Base-by-base conservation (phyloP, 2,329 filamentous ascomycete species). In the Penicillium capsulatum region DNA sequence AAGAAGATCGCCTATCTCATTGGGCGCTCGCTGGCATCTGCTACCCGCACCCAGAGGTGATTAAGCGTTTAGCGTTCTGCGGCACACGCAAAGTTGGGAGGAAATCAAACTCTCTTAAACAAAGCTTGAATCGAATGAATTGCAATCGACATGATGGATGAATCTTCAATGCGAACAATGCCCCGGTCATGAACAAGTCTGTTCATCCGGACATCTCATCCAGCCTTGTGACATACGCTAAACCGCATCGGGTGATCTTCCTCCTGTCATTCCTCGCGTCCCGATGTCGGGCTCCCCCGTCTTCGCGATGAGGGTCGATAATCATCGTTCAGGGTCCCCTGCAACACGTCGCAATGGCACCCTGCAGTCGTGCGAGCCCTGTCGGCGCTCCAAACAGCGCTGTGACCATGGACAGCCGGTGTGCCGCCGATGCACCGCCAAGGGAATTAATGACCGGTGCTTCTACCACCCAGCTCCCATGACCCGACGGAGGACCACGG, bases 391-490 rank as follows among this genome's bases (percentile, higher is more conserved):
- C 10, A 66, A 66, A 40, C 49, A 64, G 28, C 58, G 57, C 37
- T 66, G 63, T 42, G 61, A 64, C 32, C 62, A 66, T 41, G 54
- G 51, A 5, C 49, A 57, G 29, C 63, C 63, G 2, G 48, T 63
- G 5, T 66, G 61, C 43, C 53, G 56, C 17, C 45, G 59, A 48
- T 64, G 61, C 33, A 39, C 42, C n/a, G 32, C 52, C 4, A 63
- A 60, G 34, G 53, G 57, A 17, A 59, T 61, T 31, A 44, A 36
- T 6, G 48, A 57, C 13, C 48, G 52, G 42, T 66, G 63, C 34
- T 63, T 62, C 31, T 65, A 66, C 35, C 63, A 66, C 41, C 63
- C 63, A 33, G 59, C 63, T 4, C 63, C 62, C 3, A 66, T 66
- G 63, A 65, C 62, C 14, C 64, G 55, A 19, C 40, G 50, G n/a